These are phyloP conservation scores for Yamadazyma kitorensis DNA, from an alignment of 805 yeast species.

Conservation along the genomic window DNA sequence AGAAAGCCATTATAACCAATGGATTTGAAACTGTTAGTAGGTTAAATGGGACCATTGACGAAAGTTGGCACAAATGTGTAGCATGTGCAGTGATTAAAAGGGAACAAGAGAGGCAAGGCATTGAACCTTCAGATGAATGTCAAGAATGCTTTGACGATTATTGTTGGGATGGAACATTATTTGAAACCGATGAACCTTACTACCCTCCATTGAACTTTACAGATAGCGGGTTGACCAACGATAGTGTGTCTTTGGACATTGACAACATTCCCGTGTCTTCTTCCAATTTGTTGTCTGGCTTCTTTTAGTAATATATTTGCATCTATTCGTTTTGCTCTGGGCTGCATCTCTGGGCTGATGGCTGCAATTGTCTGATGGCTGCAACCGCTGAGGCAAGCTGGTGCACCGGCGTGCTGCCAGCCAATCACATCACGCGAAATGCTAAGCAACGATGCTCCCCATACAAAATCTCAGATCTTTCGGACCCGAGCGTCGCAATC, in stretches of 20 bases:
- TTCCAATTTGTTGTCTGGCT: background rate
- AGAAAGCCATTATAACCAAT: conserved; percentile 34
- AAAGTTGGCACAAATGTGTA: conserved; percentile 36
- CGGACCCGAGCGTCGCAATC: no score
- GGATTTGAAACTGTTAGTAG: conserved; percentile 35
- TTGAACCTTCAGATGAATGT: conserved; percentile 35
- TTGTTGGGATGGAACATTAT: conserved; percentile 38
- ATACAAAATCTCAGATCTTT: no score
- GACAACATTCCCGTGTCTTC: background rate
- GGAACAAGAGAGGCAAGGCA: conserved; percentile 38
- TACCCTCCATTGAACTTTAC: conserved; percentile 28
- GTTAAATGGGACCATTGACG: conserved; percentile 34
- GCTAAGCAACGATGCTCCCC: no score
- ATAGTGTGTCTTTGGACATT: conserved; percentile 4
- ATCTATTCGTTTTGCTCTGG: no score
- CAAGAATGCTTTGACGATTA: conserved; percentile 33
- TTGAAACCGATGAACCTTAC: conserved; percentile 12
- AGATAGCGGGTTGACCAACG: conserved; percentile 27
- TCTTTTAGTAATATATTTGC: background rate
- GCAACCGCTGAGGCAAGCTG: no score
- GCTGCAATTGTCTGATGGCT: no score
- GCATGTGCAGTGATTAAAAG: conserved; percentile 41
- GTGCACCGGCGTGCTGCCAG: no score
- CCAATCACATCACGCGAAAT: no score
- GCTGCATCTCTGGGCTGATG: no score